These are phyloP conservation scores for Ophiostoma novo-ulmi DNA, from an alignment of 2,329 filamentous ascomycete species.

Conservation along the genomic window DNA sequence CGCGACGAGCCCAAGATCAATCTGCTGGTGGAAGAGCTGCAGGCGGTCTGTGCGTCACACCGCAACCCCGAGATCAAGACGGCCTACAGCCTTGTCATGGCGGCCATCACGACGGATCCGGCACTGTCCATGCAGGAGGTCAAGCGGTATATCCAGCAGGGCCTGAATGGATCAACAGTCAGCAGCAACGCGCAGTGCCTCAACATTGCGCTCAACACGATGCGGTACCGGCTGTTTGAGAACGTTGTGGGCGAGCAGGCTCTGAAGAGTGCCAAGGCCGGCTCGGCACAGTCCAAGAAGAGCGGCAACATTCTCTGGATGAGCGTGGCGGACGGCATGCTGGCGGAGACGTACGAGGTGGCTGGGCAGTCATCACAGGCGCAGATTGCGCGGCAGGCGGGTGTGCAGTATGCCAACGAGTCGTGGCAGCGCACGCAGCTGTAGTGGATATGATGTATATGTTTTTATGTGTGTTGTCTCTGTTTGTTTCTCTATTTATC, in stretches of 20 bases:
- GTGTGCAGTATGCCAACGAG: constrained; percentile 40
- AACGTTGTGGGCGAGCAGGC: constrained; percentile 77
- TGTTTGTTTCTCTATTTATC: background rate
- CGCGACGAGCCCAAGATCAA: constrained; percentile 55
- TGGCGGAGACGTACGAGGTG: constrained; percentile 68
- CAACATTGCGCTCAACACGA: constrained; percentile 77
- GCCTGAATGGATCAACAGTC: constrained; percentile 63
- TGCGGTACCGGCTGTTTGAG: constrained; percentile 77
- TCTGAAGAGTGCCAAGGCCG: constrained; percentile 68
- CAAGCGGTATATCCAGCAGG: constrained; percentile 71
- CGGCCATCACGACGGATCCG: constrained; percentile 59
- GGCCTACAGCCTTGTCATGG: constrained; percentile 70
- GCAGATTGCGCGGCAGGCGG: constrained; percentile 39
- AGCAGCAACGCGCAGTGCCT: constrained; percentile 73
- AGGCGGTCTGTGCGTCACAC: constrained; percentile 62
- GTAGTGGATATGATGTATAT: background rate
- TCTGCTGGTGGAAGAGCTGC: constrained; percentile 59
- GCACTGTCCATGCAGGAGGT: constrained; percentile 65
- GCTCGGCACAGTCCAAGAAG: constrained; percentile 60
- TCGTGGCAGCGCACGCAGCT: constrained; percentile 36
- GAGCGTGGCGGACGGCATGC: constrained; percentile 74
- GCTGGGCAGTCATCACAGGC: constrained; percentile 51
- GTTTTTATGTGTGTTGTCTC: background rate
- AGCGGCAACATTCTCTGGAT: constrained; percentile 71
- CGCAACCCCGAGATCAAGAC: constrained; percentile 70